A percentile compares a stretch with the other conserved stretches of the same genome.
Conservation (phyloP, 148 eudicot species). For the Talinum fruticosum region DNA sequence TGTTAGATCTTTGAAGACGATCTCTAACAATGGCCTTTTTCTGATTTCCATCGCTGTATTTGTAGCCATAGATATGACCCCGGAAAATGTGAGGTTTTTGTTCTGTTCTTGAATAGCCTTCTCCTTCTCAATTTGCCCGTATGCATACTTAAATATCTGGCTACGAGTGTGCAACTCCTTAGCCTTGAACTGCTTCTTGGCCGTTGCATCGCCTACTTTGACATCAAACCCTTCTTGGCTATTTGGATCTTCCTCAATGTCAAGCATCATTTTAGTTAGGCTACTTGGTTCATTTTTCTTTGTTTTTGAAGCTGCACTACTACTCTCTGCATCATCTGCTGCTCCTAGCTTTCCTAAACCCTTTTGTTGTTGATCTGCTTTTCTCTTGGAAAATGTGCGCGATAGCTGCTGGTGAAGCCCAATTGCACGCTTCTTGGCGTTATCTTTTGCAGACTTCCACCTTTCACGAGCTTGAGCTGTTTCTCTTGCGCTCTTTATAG, state of each 20-base stretch:
- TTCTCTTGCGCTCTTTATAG: slow-evolving; percentile 72
- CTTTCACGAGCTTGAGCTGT: slow-evolving; percentile 84
- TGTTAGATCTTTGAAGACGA: slow-evolving; percentile 74
- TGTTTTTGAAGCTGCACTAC: slow-evolving; percentile 26
- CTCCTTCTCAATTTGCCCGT: slow-evolving; percentile 87
- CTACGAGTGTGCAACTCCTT: slow-evolving; percentile 70
- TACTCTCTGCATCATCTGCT: slow-evolving; percentile 9
- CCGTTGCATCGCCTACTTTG: slow-evolving; percentile 52
- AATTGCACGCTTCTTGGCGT: slow-evolving; percentile 43
- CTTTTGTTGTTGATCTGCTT: slow-evolving; percentile 29
- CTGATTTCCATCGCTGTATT: slow-evolving; percentile 36
- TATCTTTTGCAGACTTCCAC: slow-evolving; percentile 71
- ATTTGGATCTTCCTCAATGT: slow-evolving; percentile 56
- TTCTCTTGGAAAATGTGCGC: slow-evolving; percentile 63
- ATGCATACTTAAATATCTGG: slow-evolving; percentile 83
- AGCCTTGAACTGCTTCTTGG: slow-evolving; percentile 51
- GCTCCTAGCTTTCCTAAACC: slow-evolving; percentile 21
- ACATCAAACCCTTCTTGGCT: slow-evolving; percentile 55
- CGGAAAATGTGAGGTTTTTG: slow-evolving; percentile 64
- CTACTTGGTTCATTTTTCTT: slow-evolving; percentile 53
- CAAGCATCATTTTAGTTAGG: slow-evolving; percentile 64
- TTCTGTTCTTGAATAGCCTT: slow-evolving; percentile 69
- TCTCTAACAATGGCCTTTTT: slow-evolving; percentile 64
- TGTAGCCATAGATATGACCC: slow-evolving; percentile 74
- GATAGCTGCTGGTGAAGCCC: slow-evolving; percentile 66